Evolutionary conservation across 2,329 filamentous ascomycete genomes (phyloP), one percentile per base, ranked within the genome.

Genomic region (Aspergillus brunneoviolaceus): DNA sequence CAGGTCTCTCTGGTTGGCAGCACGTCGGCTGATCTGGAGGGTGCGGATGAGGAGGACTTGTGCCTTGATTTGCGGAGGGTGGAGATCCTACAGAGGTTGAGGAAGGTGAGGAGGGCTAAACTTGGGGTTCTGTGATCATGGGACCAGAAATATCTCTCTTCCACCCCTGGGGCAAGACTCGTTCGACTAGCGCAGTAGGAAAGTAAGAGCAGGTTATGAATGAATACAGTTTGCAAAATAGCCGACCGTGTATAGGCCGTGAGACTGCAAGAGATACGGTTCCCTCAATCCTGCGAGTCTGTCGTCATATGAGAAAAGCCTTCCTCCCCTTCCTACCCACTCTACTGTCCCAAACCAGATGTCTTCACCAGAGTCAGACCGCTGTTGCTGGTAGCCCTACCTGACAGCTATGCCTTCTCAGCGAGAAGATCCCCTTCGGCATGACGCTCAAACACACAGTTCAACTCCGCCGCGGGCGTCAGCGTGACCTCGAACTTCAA

Each of bases 401-500:
- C 39, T 29, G 9, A 6, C 16, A 16, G 9, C 39, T 45, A 45
- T 19, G 14, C 39, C 39, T 45, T 16, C 16, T 45, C 16, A 16
- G 14, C 7, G 39, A 19, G 4, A 19, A 19, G 42, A 58, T 29
- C 50, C 6, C 63, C 56, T 29, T 71, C 67, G 0, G 65, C 69
- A 31, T 73, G 67, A 59, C 69, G 71, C 29, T 72, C 67, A 69
- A 78, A 78, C 14, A 77, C 69, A 66, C 75, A 77, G 61, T 77
- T 76, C 53, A 78, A 63, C 60, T 76, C 72, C 16, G 70, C 60
- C 6, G 71, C 75, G 2, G 76, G 74, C 59, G 71, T 75, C 11
- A 78, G 62, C 0, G 76, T 77, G 42, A 78, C 72, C 64, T 77
- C 75, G 60, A 76, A 77, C 50, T 63, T 67, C 58, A 77, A 59